Evolutionary conservation across 2,329 filamentous ascomycete genomes (phyloP), one percentile per base, ranked within the genome.

Genomic region (Exophiala dermatitidis): DNA sequence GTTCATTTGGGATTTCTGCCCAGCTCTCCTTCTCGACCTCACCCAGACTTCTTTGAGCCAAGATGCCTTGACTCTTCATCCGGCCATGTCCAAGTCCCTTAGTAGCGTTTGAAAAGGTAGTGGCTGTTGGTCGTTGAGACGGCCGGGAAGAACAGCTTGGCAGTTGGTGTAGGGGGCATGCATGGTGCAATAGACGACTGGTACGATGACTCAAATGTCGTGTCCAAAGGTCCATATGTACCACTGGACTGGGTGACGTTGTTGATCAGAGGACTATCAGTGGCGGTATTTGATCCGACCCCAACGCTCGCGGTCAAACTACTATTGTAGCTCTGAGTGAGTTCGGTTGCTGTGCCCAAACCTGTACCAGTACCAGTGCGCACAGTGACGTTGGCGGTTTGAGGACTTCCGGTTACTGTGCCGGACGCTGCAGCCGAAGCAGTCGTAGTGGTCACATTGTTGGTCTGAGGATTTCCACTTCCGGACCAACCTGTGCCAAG

Each of bases 21-120:
- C 26, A 48, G 40, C 12, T 41, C 30, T 38, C 28, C 19, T 19
- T 31, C 28, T 32, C 7, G 32, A 19, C 29, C 29, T 42, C 44
- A 48, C 34, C 44, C 38, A 41, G 34, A 5, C 29, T 43, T 30
- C 49, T n/a, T 2, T 46, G 33, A n/a, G 38, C 7, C 12, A 30
- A n/a, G 12, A 19, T 32, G 8, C n/a, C 5, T 36, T 30, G 44
- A 8, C 12, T 26, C 30, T 43, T 7, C 4, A 31, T 29, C 34
- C 10, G 37, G 19, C 9, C 38, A 46, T 26, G 28, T n/a, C 26
- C 29, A 3, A 29, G 8, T 5, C 3, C n/a, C 32, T 33, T 49
- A 57, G 37, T 57, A 57, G 33, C 52, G 48, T 52, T 57, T 57
- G 51, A 54, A 57, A 32, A 50, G 40, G 4, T 41, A 19, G 42